phyloP scores from a whole-genome alignment of 2,329 filamentous ascomycete genomes.

The Hymenoscyphus occultus region DNA sequence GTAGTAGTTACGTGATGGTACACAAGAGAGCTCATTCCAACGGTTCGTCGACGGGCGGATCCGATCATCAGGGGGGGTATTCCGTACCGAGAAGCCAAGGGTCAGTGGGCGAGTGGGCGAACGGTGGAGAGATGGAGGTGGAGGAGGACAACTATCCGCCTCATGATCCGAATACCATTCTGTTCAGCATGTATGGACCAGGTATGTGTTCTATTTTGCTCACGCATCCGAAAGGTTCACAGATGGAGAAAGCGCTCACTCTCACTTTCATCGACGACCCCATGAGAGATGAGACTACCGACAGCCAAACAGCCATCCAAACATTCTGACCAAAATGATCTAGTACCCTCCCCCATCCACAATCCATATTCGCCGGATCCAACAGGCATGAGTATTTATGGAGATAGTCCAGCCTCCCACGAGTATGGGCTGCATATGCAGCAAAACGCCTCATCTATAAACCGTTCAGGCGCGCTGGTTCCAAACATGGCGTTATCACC shows the following conservation, averaged over 20 bases:
- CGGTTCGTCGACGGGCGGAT: constrained; percentile 9
- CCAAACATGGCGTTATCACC: neutral
- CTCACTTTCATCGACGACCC: neutral
- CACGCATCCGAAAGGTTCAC: neutral
- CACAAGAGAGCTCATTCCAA: constrained; percentile 16
- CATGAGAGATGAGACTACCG: neutral
- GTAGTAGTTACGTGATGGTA: constrained; percentile 16
- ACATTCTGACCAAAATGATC: neutral
- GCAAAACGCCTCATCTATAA: neutral
- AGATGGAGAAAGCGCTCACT: neutral
- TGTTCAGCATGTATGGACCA: constrained; percentile 13
- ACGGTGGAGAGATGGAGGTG: constrained; percentile 15
- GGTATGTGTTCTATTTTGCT: constrained; percentile 5
- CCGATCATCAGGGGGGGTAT: constrained; percentile 10
- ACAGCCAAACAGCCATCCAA: neutral
- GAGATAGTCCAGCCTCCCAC: constrained; percentile 7
- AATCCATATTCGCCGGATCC: constrained; percentile 13
- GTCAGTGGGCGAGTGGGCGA: constrained; percentile 14
- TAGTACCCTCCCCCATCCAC: constrained; percentile 10
- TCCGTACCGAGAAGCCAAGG: constrained; percentile 15
- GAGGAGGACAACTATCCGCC: constrained; percentile 15
- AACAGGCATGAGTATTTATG: constrained; percentile 6
- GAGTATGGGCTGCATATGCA: constrained; percentile 16
- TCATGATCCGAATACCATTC: constrained; percentile 14
- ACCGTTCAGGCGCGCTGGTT: neutral